Evolutionary conservation across 1,284 basidiomycete species (phyloP).

Genomic region (Coniophora puteana): DNA sequence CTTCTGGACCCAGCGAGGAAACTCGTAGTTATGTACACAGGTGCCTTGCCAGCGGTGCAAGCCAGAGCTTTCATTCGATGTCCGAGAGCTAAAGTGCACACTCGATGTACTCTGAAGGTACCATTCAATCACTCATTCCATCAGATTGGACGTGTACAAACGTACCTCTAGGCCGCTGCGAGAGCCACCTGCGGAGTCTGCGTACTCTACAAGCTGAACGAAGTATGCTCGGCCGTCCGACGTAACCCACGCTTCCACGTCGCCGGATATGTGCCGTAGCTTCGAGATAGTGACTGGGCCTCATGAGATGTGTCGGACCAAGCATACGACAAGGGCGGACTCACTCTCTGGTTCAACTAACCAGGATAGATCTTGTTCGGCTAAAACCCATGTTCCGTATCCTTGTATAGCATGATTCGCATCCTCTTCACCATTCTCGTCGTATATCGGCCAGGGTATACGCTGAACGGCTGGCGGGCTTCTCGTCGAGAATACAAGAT

Average conservation of each 20-base stretch:
- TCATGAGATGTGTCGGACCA: constrained; percentile 1
- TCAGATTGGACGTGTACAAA: constrained; percentile 3
- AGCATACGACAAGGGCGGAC: constrained; percentile 13
- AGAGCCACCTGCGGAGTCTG: constrained; percentile 3
- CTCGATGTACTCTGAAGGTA: constrained; percentile 5
- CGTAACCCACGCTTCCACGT: constrained; percentile 76
- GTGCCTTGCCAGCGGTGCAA: constrained; percentile 58
- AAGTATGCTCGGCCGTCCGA: constrained; percentile 79
- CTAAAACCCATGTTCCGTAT: constrained; percentile 71
- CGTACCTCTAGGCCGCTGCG: constrained; percentile 3
- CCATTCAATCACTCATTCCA: constrained; percentile 13
- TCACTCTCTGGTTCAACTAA: constrained; percentile 66
- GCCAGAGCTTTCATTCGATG: constrained; percentile 10
- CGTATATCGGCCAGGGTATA: constrained; percentile 72
- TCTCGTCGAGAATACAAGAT: constrained; percentile 69
- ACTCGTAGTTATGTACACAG: constrained; percentile 63
- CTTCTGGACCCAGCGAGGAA: constrained; percentile 75
- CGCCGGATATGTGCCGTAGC: constrained; percentile 53
- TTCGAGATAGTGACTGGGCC: constrained; percentile 53
- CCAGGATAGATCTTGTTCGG: constrained; percentile 71
- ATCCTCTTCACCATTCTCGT: constrained; percentile 34
- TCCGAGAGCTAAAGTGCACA: constrained; percentile 11
- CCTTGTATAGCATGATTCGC: constrained; percentile 27
- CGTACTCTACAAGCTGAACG: constrained; percentile 50
- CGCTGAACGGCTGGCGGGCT: constrained; percentile 70